These are phyloP conservation scores for Alternaria sp. DNA, from an alignment of 2,329 filamentous ascomycete genomes.

Conservation along the genomic window DNA sequence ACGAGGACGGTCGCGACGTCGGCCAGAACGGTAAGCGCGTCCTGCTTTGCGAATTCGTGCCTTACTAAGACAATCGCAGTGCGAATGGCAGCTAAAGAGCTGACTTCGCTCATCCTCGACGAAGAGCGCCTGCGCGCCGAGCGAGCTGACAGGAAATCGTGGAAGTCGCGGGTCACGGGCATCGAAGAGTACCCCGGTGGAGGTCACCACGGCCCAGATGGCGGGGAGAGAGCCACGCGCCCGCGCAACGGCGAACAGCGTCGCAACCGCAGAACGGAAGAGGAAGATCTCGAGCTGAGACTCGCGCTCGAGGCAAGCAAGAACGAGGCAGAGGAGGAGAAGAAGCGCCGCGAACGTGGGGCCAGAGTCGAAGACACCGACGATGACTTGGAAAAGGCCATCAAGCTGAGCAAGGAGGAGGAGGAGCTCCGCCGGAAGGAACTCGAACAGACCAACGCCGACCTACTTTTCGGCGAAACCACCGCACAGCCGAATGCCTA, in stretches of 20 bases:
- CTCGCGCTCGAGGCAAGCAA: slow-evolving; percentile 95
- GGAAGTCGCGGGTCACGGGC: slow-evolving; percentile 95
- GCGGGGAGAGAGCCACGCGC: slow-evolving; percentile 48
- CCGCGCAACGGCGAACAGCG: slow-evolving; percentile 48
- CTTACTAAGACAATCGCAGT: slow-evolving; percentile 62
- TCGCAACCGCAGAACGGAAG: slow-evolving; percentile 69
- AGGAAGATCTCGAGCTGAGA: slow-evolving; percentile 84
- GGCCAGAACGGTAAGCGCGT: slow-evolving; percentile 83
- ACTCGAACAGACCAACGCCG: slow-evolving; percentile 83
- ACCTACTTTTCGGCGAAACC: slow-evolving; percentile 86
- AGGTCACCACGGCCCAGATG: slow-evolving; percentile 36
- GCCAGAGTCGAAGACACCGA: slow-evolving; percentile 65
- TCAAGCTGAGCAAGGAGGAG: slow-evolving; percentile 92
- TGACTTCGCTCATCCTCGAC: slow-evolving; percentile 89
- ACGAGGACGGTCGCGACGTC: slow-evolving; percentile 94
- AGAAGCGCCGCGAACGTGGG: slow-evolving; percentile 68
- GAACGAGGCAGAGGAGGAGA: slow-evolving; percentile 90
- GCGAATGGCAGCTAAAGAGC: slow-evolving; percentile 92
- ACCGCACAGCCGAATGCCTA: slow-evolving; percentile 69
- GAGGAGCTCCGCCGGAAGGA: slow-evolving; percentile 87
- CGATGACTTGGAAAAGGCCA: slow-evolving; percentile 91
- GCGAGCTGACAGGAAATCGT: slow-evolving; percentile 87
- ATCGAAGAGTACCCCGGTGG: slow-evolving; percentile 77
- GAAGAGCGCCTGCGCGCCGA: slow-evolving; percentile 91
- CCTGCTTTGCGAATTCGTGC: background rate